Percentiles rank a stretch among this genome's conserved stretches.
phyloP scores from a whole-genome alignment of 1,139 yeast species.

The Taphrina communis region DNA sequence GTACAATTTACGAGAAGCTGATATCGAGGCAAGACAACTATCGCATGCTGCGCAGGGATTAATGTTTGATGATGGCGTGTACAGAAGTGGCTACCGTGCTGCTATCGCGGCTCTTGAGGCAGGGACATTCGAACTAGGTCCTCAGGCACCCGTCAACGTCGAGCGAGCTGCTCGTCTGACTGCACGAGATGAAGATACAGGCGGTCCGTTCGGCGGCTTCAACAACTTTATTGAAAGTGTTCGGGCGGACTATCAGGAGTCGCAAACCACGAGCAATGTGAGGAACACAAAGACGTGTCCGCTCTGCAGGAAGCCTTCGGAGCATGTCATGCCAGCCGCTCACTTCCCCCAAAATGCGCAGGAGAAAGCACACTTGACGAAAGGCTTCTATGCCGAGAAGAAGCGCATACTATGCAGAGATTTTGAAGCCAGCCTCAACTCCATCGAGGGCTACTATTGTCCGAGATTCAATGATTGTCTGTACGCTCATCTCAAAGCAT shows the following conservation, averaged over 20 bases:
- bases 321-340: conserved; percentile 8
- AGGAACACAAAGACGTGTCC: conserved; percentile 25
- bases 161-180: conserved; percentile 14
- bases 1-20: conserved; percentile 1
- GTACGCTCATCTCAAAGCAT: conserved; percentile 24
- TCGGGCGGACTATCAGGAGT: background rate
- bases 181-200: background rate
- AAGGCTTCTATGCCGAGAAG: conserved; percentile 11
- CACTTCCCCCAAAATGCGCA: conserved; percentile 2
- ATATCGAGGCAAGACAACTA: background rate
- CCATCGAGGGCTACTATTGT: conserved; percentile 10
- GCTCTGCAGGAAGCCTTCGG: conserved; percentile 19
- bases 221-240: conserved; percentile 5
- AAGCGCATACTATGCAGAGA: conserved; percentile 15
- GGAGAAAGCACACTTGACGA: conserved; percentile 1
- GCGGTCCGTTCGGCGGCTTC: background rate
- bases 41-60: conserved; percentile 8
- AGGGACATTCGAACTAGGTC: conserved; percentile 17
- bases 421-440: conserved; percentile 18
- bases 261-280: background rate
- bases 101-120: conserved; percentile 12
- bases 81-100: conserved; percentile 12
- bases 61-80: conserved; percentile 9
- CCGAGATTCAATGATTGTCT: conserved; percentile 24
- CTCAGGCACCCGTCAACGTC: conserved; percentile 9